These are phyloP conservation scores for Aquilaria sinensis DNA, from an alignment of 345 rosid species.

Conservation along the genomic window DNA sequence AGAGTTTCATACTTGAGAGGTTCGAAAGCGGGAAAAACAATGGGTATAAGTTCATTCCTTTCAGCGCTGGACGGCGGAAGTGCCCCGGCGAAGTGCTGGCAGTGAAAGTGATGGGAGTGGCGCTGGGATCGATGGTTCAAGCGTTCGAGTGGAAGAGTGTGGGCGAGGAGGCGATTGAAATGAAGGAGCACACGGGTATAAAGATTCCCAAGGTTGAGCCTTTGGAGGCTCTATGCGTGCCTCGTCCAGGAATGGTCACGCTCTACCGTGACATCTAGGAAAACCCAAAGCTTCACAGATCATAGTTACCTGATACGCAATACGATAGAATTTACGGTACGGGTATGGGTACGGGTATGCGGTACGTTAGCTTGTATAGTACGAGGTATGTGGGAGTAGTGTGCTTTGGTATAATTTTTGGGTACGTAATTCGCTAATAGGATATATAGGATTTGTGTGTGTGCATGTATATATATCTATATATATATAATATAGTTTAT, in stretches of 20 bases:
- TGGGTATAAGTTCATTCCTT: conserved; percentile 19
- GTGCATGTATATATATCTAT: too few relatives aligned
- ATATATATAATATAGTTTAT: too few relatives aligned
- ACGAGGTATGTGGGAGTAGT: too few relatives aligned
- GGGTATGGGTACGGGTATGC: too few relatives aligned
- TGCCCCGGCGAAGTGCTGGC: conserved; percentile 26
- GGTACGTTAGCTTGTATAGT: too few relatives aligned
- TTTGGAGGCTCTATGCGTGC: conserved; percentile 24
- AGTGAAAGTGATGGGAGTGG: conserved; percentile 16
- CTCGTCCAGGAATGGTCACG: conserved; percentile 14
- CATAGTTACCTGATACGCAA: too few relatives aligned
- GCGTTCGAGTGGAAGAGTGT: conserved; percentile 24
- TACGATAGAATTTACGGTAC: too few relatives aligned
- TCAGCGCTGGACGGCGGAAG: conserved; percentile 23
- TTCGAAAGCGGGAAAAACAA: conserved; percentile 19
- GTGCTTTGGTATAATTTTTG: too few relatives aligned
- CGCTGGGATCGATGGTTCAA: conserved; percentile 23
- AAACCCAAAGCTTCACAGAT: too few relatives aligned
- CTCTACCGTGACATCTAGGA: background rate
- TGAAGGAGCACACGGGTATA: conserved; percentile 14
- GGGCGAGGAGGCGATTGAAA: conserved; percentile 13
- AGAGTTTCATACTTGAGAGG: conserved; percentile 30
- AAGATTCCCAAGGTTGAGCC: conserved; percentile 25
- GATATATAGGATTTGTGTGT: too few relatives aligned
- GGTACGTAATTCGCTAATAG: too few relatives aligned